A percentile compares a stretch with the other conserved stretches of the same genome.
These are phyloP conservation scores for Neocallimastix lanati DNA, from an alignment of 192 early-diverging fungal species.

Conservation along the genomic window DNA sequence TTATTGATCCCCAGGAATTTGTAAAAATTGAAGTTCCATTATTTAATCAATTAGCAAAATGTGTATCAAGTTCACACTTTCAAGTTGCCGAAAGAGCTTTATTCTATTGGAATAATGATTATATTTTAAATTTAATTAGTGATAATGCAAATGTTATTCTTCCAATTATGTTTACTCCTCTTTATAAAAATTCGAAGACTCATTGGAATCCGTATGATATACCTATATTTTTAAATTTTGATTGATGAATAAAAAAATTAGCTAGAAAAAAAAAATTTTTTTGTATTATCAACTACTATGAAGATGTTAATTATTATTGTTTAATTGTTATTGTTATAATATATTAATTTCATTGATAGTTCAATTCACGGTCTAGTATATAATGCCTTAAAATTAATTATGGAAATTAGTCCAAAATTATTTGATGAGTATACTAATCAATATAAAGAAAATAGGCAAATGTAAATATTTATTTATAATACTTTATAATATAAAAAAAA, in stretches of 20 bases:
- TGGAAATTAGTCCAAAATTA: constrained; percentile 84
- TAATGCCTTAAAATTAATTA: constrained; percentile 90
- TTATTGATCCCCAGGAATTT: constrained; percentile 85
- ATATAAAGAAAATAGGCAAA: constrained; percentile 74
- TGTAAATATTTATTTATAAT: too few species aligned
- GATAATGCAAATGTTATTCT: constrained; percentile 82
- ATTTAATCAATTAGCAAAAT: constrained; percentile 79
- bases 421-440: constrained; percentile 93
- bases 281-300: too few species aligned
- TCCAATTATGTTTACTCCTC: constrained; percentile 86
- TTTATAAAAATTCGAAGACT: constrained; percentile 85
- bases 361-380: constrained; percentile 93
- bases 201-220: constrained; percentile 83
- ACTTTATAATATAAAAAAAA: too few species aligned
- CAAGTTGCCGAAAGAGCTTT: constrained; percentile 93
- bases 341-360: too few species aligned
- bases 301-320: too few species aligned
- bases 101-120: constrained; percentile 98
- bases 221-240: too few species aligned
- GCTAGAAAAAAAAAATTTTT: too few species aligned
- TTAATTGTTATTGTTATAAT: too few species aligned
- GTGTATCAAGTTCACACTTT: constrained; percentile 89
- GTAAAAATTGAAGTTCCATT: constrained; percentile 71
- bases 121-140: constrained; percentile 85
- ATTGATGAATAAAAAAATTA: too few species aligned